Conservation (phyloP, 345 rosid species). For the Aquilaria yunnanensis region DNA sequence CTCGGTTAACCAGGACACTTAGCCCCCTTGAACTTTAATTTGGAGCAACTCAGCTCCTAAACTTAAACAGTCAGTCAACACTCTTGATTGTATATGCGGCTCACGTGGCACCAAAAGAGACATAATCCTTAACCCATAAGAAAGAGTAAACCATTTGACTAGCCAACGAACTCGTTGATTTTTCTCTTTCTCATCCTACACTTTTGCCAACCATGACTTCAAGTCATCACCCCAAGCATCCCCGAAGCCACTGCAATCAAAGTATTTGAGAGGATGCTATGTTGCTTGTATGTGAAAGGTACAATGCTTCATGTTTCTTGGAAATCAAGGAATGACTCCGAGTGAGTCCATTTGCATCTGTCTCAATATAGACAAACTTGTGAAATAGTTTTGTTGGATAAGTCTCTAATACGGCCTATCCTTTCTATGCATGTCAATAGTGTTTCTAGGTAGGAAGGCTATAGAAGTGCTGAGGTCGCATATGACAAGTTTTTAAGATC, state of each 20-base stretch:
- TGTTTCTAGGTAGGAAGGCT: slow-evolving; percentile 41
- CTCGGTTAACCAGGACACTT: too few species aligned
- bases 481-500: slow-evolving; percentile 63
- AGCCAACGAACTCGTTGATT: too few species aligned
- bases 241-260: slow-evolving; percentile 37
- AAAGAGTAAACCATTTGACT: too few species aligned
- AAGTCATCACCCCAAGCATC: too few species aligned
- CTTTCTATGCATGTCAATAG: slow-evolving; percentile 26
- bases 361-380: slow-evolving; percentile 7
- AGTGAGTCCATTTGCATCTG: slow-evolving; percentile 37
- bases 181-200: too few species aligned
- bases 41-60: too few species aligned
- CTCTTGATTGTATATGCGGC: too few species aligned
- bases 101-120: too few species aligned
- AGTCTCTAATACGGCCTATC: slow-evolving; percentile 15
- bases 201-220: too few species aligned
- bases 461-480: slow-evolving; percentile 43
- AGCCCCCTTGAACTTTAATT: too few species aligned
- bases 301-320: slow-evolving; percentile 47
- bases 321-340: slow-evolving; percentile 48
- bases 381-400: slow-evolving; percentile 3
- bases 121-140: too few species aligned
- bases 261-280: slow-evolving; percentile 37
- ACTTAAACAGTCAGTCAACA: too few species aligned
- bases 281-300: slow-evolving; percentile 64